Conservation (phyloP, 257 asterid genomes). For the Apocynum venetum region DNA sequence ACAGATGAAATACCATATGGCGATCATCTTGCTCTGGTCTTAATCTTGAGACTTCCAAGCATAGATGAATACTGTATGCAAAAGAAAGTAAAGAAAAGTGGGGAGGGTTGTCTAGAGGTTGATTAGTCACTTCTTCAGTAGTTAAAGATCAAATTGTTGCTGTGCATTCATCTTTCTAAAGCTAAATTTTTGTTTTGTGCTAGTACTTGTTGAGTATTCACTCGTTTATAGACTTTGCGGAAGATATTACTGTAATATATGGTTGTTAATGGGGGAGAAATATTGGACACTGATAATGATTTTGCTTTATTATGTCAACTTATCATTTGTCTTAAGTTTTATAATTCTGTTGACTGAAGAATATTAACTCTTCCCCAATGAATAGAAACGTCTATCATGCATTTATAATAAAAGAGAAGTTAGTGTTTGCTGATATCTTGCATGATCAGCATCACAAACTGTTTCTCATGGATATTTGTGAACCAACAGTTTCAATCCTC, state of each 20-base stretch:
- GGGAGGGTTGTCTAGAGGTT: not conserved
- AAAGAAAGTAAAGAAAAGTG: not conserved
- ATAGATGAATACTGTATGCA: not conserved
- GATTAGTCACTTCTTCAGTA: not conserved
- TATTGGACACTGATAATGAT: not conserved
- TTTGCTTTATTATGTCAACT: not conserved
- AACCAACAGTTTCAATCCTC: not conserved
- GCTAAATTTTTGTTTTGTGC: not conserved
- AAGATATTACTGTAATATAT: not conserved
- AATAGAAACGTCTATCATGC: not conserved
- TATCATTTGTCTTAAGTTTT: not conserved
- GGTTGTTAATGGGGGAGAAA: not conserved
- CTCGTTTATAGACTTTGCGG: not conserved
- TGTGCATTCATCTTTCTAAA: not conserved
- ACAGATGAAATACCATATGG: too few relatives aligned
- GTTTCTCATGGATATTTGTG: not conserved
- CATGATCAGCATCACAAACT: not conserved
- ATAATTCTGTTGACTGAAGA: not conserved
- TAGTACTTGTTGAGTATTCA: too few relatives aligned
- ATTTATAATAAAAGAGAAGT: not conserved
- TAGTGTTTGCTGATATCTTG: not conserved
- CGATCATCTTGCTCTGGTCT: not conserved
- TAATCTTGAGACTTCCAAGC: not conserved
- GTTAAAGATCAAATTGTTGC: not conserved
- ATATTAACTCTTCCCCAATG: not conserved